Evolutionary conservation across 108 stramenopile species (phyloP).

Genomic region (Stephanodiscus minutulus): DNA sequence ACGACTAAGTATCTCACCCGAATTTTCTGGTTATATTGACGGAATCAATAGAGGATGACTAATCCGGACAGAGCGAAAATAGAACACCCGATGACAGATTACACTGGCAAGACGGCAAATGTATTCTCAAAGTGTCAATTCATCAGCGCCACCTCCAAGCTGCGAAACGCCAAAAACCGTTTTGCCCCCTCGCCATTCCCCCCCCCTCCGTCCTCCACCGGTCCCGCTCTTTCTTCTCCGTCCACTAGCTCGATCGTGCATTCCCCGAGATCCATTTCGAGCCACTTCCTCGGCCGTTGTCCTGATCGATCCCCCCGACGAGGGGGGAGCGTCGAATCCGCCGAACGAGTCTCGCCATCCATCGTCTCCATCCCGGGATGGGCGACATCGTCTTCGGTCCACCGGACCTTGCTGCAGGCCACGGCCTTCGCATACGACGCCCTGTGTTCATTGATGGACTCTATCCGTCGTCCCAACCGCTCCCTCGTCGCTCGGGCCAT

Average conservation of each 20-base stretch:
- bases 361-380: background rate
- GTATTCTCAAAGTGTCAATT: background rate
- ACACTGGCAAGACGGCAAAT: background rate
- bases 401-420: constrained; percentile 24
- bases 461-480: constrained; percentile 24
- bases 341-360: background rate
- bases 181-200: constrained; percentile 9
- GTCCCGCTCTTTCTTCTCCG: background rate
- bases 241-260: constrained; percentile 27
- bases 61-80: too few relatives aligned
- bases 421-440: constrained; percentile 4
- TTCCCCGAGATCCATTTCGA: constrained; percentile 48
- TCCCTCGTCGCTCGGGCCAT: constrained; percentile 24
- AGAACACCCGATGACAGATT: background rate
- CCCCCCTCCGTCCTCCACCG: background rate
- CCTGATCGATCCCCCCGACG: background rate
- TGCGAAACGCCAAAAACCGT: constrained; percentile 40
- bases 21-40: too few relatives aligned
- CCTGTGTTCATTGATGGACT: constrained; percentile 23
- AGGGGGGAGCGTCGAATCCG: background rate
- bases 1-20: too few relatives aligned
- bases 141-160: constrained; percentile 35
- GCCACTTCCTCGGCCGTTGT: constrained; percentile 18
- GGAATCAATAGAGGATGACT: too few relatives aligned
- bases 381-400: constrained; percentile 14